Evolutionary conservation across 2,329 filamentous ascomycete species (phyloP).

Genomic region (Ustilaginoidea virens): DNA sequence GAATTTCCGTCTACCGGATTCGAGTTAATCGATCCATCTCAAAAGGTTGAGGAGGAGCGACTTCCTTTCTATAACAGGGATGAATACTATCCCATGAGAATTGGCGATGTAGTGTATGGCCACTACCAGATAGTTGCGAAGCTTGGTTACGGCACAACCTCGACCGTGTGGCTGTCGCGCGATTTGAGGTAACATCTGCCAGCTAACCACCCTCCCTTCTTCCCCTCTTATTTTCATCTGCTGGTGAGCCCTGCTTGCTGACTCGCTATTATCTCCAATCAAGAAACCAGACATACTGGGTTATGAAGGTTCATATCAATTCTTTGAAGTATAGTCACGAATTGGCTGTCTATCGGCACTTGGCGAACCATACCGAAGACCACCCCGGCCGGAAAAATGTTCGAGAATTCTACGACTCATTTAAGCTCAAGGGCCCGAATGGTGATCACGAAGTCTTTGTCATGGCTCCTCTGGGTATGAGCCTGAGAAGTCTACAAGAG

Average conservation of each 20-base stretch:
- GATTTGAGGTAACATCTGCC: constrained; percentile 13
- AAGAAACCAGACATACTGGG: constrained; percentile 12
- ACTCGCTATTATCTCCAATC: not conserved
- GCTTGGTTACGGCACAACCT: constrained; percentile 23
- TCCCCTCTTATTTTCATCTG: not conserved
- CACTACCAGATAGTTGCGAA: constrained; percentile 18
- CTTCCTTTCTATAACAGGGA: constrained; percentile 11
- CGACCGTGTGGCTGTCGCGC: constrained; percentile 26
- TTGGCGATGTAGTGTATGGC: constrained; percentile 16
- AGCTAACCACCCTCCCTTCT: not conserved
- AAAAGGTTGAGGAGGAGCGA: constrained; percentile 14
- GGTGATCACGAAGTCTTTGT: constrained; percentile 19
- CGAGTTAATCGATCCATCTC: constrained; percentile 5
- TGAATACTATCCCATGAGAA: constrained; percentile 19
- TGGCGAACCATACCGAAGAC: constrained; percentile 9
- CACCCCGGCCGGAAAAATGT: constrained; percentile 16
- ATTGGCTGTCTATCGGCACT: constrained; percentile 13
- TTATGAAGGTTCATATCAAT: constrained; percentile 19
- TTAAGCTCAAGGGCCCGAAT: constrained; percentile 14
- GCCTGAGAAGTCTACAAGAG: constrained; percentile 18
- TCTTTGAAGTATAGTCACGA: constrained; percentile 14
- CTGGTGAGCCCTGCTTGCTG: not conserved
- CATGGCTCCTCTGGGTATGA: constrained; percentile 22
- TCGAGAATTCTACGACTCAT: constrained; percentile 19
- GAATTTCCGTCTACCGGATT: constrained; percentile 7